Base-by-base conservation (phyloP, 768 basidiomycete genomes). In the Serendipita sp. region DNA sequence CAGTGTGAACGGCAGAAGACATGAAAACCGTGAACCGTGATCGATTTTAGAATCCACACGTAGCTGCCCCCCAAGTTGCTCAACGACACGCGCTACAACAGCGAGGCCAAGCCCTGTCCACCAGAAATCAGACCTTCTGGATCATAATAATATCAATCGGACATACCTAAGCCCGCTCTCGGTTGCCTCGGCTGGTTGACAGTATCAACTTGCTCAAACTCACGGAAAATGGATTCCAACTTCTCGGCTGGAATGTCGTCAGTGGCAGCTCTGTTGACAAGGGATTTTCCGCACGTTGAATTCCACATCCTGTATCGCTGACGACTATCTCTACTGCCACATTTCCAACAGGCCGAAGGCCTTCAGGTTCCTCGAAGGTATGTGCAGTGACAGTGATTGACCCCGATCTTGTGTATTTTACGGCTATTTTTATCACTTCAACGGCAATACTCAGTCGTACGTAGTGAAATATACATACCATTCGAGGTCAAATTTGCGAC, bases 401-500 rank as follows among this genome's bases (percentile, higher is more conserved):
- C 2, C 88, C 90, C 16, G 74, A 62, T 0, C 71, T 65, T 9
- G 88, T 90, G 71, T 83, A 87, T 76, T 89, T 88, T 67, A 90
- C 87, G 83, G 66, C 60, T 2, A 41, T 50, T 28, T 51, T 16
- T 30, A 16, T 24, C n/a, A n/a, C n/a, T 38, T 60, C 20, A 41
- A 45, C 16, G 3, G n/a, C 63, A 62, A 13, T 17, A 26, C 2
- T 24, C 26, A n/a, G 20, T 61, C 43, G 31, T n/a, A 31, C 0
- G 63, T 13, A n/a, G 20, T 65, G 2, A 22, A 48, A 28, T 63
- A 16, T 34, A 60, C 16, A 1, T 30, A 41, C 86, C 81, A 68
- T 91, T 90, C 0, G 84, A 86, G 7, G 84, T 85, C 43, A 90
- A 71, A 68, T 90, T 90, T 43, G 86, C 83, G 0, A 90, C 80